These are phyloP conservation scores for Naegleria gruberi DNA, from an alignment of 208 protist species.

Conservation along the genomic window DNA sequence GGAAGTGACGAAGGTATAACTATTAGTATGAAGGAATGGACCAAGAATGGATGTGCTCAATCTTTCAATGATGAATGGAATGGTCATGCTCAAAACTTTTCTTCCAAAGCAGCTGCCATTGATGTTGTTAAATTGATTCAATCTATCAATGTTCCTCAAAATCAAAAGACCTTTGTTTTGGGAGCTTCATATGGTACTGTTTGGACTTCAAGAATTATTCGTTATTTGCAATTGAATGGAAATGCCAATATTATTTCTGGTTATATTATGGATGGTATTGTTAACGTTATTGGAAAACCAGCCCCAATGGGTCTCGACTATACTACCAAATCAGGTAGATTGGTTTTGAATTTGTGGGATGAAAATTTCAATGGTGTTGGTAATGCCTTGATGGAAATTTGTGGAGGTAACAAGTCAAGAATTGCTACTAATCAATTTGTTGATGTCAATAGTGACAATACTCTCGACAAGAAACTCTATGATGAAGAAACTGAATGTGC, in stretches of 20 bases:
- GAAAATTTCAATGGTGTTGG: background rate
- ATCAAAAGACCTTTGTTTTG: background rate
- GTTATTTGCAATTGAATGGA: background rate
- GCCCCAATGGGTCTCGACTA: background rate
- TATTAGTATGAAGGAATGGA: background rate
- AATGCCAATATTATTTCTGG: background rate
- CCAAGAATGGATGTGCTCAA: background rate
- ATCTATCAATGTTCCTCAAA: background rate
- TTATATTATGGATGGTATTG: background rate
- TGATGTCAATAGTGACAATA: background rate
- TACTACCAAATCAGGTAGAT: background rate
- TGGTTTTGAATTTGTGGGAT: background rate
- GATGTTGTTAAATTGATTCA: background rate
- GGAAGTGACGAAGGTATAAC: background rate
- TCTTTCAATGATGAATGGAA: background rate
- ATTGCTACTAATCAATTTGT: background rate
- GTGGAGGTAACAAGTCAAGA: background rate
- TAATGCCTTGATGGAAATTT: background rate
- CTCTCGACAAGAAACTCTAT: background rate
- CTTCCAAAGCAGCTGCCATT: background rate
- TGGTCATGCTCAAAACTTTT: background rate
- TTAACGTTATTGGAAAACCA: background rate
- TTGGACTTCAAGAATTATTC: background rate
- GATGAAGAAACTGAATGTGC: background rate
- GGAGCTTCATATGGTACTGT: background rate